phyloP scores from a whole-genome alignment of 805 yeast species.

The Starmerella powellii region DNA sequence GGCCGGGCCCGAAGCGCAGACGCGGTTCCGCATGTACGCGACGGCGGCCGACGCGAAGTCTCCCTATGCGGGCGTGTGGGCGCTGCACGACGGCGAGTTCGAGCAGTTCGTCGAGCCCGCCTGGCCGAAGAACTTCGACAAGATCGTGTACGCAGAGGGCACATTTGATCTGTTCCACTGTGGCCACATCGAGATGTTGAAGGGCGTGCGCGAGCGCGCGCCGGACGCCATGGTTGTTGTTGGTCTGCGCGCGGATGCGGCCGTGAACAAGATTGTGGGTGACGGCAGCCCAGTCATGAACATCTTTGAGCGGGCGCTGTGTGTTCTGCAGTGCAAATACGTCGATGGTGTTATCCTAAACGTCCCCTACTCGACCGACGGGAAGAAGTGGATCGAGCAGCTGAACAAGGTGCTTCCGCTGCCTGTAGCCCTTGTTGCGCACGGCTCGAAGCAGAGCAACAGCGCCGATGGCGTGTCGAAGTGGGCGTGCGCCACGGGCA shows the following conservation, averaged over 20 bases:
- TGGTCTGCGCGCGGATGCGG: constrained; percentile 53
- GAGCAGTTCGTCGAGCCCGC: constrained; percentile 11
- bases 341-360: constrained; percentile 69
- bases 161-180: constrained; percentile 88
- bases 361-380: constrained; percentile 45
- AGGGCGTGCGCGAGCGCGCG: constrained; percentile 36
- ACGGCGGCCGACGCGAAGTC: constrained; percentile 17
- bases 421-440: constrained; percentile 2
- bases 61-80: constrained; percentile 22
- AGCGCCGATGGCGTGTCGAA: constrained; percentile 1
- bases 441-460: constrained; percentile 5
- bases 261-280: constrained; percentile 46
- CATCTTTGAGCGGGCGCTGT: constrained; percentile 67
- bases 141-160: constrained; percentile 50
- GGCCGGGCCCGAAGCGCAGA: constrained; percentile 8
- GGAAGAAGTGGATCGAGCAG: constrained; percentile 30
- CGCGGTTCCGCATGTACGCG: constrained; percentile 21
- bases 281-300: constrained; percentile 75
- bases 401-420: constrained; percentile 24
- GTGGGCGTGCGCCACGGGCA: constrained; percentile 27
- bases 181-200: constrained; percentile 73
- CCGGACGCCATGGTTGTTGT: constrained; percentile 43
- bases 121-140: constrained; percentile 12
- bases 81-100: constrained; percentile 1
- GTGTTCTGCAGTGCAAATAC: constrained; percentile 76